These are phyloP conservation scores for Ampelomyces quisqualis DNA, from an alignment of 2,329 filamentous ascomycete genomes.

Conservation along the genomic window DNA sequence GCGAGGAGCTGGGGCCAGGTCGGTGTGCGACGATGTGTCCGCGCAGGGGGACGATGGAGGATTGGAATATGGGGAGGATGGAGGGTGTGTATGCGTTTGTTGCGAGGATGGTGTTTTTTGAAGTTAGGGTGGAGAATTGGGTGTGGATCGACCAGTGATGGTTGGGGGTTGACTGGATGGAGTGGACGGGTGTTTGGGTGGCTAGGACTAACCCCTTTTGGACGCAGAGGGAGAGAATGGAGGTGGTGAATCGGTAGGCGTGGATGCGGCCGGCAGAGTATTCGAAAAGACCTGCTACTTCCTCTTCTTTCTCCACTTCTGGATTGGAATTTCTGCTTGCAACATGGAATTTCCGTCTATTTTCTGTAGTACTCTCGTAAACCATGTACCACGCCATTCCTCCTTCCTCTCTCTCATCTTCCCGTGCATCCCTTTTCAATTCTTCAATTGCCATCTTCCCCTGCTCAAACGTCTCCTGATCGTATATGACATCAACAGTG, in stretches of 20 bases:
- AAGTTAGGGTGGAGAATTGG: conserved; percentile 15
- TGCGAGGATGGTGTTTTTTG: conserved; percentile 30
- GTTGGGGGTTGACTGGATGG: conserved; percentile 6
- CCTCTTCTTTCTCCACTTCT: conserved; percentile 14
- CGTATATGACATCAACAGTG: conserved; percentile 62
- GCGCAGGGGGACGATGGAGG: conserved; percentile 45
- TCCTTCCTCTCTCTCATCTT: conserved; percentile 24
- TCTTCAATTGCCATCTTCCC: conserved; percentile 30
- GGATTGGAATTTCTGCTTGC: conserved; percentile 22
- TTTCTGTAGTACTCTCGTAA: conserved; percentile 12
- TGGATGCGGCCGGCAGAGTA: conserved; percentile 37
- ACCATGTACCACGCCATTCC: conserved; percentile 35
- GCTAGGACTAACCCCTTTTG: conserved; percentile 30
- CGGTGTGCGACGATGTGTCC: conserved; percentile 45
- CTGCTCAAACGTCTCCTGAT: conserved; percentile 36
- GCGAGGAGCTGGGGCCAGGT: conserved; percentile 40
- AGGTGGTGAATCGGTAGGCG: conserved; percentile 36
- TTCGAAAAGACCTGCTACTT: conserved; percentile 31
- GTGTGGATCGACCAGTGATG: conserved; percentile 25
- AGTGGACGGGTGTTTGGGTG: conserved; percentile 32
- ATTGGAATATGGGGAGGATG: conserved; percentile 37
- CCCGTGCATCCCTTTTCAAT: conserved; percentile 22
- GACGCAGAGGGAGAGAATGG: conserved; percentile 27
- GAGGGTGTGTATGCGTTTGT: conserved; percentile 42
- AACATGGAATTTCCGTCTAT: conserved; percentile 22